These are phyloP conservation scores for Diaporthe australafricana DNA, from an alignment of 2,329 filamentous ascomycete species.

Conservation along the genomic window DNA sequence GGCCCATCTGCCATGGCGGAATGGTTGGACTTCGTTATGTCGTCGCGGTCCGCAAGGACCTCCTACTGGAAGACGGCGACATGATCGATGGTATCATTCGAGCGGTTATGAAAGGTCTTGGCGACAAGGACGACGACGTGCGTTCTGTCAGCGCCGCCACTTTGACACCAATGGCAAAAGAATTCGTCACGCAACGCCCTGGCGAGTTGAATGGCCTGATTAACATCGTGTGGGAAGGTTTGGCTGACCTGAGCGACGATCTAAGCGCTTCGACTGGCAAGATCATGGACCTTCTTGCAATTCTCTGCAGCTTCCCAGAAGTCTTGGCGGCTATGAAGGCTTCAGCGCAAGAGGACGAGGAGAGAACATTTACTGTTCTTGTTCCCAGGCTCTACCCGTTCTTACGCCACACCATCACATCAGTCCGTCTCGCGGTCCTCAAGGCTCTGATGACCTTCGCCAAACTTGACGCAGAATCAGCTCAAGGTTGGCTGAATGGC, in stretches of 20 bases:
- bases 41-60: constrained; percentile 92
- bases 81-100: constrained; percentile 94
- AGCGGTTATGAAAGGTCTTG: constrained; percentile 94
- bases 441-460: constrained; percentile 94
- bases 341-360: constrained; percentile 84
- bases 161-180: constrained; percentile 92
- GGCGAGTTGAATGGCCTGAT: constrained; percentile 84
- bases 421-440: constrained; percentile 91
- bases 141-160: constrained; percentile 98
- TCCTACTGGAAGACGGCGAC: constrained; percentile 83
- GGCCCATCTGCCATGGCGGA: constrained; percentile 96
- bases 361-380: constrained; percentile 90
- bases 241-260: constrained; percentile 96
- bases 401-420: constrained; percentile 95
- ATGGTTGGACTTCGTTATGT: constrained; percentile 98
- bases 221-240: constrained; percentile 95
- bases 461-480: constrained; percentile 81
- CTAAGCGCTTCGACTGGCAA: constrained; percentile 96
- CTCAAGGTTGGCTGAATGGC: constrained; percentile 92
- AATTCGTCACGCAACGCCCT: constrained; percentile 89
- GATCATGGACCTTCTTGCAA: constrained; percentile 97
- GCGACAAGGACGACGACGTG: constrained; percentile 93
- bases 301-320: constrained; percentile 92
- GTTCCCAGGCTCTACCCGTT: constrained; percentile 97
- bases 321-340: constrained; percentile 94